A percentile compares a stretch with the other conserved stretches of the same genome.
phyloP scores from a whole-genome alignment of 1,284 basidiomycete genomes.

The Trichosporon sp. region DNA sequence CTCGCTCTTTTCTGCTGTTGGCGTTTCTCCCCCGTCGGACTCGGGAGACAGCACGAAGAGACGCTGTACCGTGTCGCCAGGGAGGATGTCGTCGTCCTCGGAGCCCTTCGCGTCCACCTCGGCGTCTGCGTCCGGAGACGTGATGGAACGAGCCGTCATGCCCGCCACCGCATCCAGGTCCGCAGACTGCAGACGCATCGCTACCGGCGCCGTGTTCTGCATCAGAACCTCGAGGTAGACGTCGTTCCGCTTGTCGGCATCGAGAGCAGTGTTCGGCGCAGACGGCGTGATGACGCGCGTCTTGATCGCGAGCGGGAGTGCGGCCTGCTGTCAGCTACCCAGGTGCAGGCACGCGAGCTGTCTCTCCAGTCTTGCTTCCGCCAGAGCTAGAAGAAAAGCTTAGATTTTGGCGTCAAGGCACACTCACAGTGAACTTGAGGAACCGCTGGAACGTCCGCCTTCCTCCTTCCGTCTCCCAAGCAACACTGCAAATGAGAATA shows the following conservation, averaged over 20 bases:
- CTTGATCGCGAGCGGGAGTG: conserved; percentile 83
- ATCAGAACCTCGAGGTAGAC: conserved; percentile 85
- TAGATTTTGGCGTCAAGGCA: too few relatives aligned
- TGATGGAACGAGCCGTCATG: conserved; percentile 61
- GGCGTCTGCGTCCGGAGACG: conserved; percentile 29
- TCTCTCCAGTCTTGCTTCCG: too few relatives aligned
- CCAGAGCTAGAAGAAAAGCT: too few relatives aligned
- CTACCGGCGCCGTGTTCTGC: conserved; percentile 76
- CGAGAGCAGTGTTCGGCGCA: conserved; percentile 70
- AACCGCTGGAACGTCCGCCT: conserved; percentile 79
- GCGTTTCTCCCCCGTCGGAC: conserved; percentile 21
- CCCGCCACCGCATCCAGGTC: conserved; percentile 71
- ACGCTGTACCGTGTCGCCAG: conserved; percentile 79
- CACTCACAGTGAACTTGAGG: conserved; percentile 80
- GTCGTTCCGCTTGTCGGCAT: conserved; percentile 67
- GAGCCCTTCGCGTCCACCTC: conserved; percentile 33
- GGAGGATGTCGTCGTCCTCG: conserved; percentile 61
- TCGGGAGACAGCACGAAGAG: conserved; percentile 74
- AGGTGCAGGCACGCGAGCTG: too few relatives aligned
- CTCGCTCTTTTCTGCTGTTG: conserved; percentile 61
- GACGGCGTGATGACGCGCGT: conserved; percentile 78
- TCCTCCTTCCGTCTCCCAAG: conserved; percentile 62
- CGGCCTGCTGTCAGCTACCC: conserved; percentile 62
- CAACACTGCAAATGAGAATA: conserved; percentile 49
- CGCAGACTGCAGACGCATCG: conserved; percentile 75